A percentile compares a stretch with the other conserved stretches of the same genome.
Evolutionary conservation across 176 grass and related monocot species (phyloP).

Genomic region (Cenchrus purpureus): DNA sequence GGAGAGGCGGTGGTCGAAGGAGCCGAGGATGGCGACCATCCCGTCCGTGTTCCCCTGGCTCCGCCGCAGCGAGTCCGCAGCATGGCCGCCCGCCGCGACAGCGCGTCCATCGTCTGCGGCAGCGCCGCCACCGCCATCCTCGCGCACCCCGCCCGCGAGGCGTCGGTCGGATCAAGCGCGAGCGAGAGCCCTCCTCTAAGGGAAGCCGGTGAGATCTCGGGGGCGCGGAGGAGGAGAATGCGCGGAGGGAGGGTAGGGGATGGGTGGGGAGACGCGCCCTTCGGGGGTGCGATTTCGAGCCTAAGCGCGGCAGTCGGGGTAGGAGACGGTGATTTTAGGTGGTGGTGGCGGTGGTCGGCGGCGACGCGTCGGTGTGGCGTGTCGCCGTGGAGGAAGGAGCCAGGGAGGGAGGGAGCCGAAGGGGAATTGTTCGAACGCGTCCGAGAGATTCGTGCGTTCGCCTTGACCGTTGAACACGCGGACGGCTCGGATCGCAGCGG

Average conservation of each 20-base stretch:
- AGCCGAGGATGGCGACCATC: constrained; percentile 90
- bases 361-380: constrained; percentile 24
- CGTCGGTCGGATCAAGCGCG: not conserved
- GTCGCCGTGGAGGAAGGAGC: not conserved
- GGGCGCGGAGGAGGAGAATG: not conserved
- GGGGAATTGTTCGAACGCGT: constrained; percentile 1
- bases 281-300: not conserved
- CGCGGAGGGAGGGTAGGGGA: not conserved
- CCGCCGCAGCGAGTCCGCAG: constrained; percentile 73
- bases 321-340: not conserved
- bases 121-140: constrained; percentile 46
- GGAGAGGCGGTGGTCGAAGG: constrained; percentile 96
- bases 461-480: constrained; percentile 1
- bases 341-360: constrained; percentile 32
- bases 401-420: not conserved
- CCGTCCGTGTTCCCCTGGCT: constrained; percentile 81
- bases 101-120: constrained; percentile 54
- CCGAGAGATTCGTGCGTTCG: constrained; percentile 14
- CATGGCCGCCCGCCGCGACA: constrained; percentile 49
- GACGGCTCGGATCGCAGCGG: not conserved
- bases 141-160: not conserved
- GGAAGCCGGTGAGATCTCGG: constrained; percentile 38
- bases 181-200: not conserved
- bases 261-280: too few relatives aligned
- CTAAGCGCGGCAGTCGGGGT: not conserved